A percentile compares a stretch with the other conserved stretches of the same genome.
phyloP scores from a whole-genome alignment of 2,329 filamentous ascomycete species.

The Ophiocordyceps camponoti-rufipedis region DNA sequence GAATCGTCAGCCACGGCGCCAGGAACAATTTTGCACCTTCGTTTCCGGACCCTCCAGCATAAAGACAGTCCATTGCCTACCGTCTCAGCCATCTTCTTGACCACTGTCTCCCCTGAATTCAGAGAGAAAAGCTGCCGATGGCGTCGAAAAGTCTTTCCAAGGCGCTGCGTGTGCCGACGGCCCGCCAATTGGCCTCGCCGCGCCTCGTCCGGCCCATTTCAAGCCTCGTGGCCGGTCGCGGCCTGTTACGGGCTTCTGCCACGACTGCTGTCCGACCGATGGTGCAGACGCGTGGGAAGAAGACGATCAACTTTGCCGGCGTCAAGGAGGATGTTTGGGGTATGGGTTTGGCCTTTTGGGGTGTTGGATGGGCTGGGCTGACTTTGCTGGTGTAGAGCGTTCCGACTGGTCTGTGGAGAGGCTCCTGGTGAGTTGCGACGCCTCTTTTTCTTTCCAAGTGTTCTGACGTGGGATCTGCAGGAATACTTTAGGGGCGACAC shows the following conservation, averaged over 20 bases:
- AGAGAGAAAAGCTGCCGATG: conserved; percentile 25
- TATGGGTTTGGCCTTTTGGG: conserved; percentile 20
- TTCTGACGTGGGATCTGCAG: conserved; percentile 21
- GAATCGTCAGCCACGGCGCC: no score
- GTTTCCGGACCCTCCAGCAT: no score
- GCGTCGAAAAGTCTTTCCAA: conserved; percentile 58
- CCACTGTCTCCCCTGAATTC: no score
- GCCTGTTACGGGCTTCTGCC: conserved; percentile 26
- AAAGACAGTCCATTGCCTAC: no score
- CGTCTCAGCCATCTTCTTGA: no score
- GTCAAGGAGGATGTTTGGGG: conserved; percentile 88
- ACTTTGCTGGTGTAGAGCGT: conserved; percentile 46
- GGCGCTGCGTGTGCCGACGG: conserved; percentile 43
- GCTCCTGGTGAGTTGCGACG: conserved; percentile 56
- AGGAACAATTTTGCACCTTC: no score
- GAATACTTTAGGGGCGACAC: conserved; percentile 99
- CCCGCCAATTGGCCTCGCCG: conserved; percentile 44
- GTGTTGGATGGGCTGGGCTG: not conserved
- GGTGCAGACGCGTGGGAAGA: conserved; percentile 64
- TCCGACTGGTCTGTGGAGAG: conserved; percentile 97
- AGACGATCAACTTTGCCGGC: conserved; percentile 98
- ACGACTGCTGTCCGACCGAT: conserved; percentile 27
- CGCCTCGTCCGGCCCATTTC: conserved; percentile 44
- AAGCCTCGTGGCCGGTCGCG: conserved; percentile 32
- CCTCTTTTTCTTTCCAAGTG: not conserved